Conservation (phyloP, 768 basidiomycete genomes). For the Tephrocybe sp. region DNA sequence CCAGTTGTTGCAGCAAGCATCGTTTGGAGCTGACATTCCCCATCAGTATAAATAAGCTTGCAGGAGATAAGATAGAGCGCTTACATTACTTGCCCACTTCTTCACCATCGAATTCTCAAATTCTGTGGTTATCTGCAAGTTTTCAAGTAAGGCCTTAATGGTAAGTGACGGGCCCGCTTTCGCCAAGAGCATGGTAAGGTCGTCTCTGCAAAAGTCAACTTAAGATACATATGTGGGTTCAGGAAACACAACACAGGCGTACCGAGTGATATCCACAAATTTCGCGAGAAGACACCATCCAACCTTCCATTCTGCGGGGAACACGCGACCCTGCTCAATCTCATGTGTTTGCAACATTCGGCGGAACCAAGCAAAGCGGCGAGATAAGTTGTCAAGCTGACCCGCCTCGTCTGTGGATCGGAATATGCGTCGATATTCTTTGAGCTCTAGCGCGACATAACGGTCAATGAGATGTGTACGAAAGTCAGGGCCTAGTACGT, state of each 20-base stretch:
- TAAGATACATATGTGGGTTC: neutral
- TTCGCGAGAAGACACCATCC: conserved; percentile 77
- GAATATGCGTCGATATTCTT: conserved; percentile 96
- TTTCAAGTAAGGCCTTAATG: conserved; percentile 80
- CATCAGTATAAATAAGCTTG: neutral
- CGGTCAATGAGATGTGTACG: conserved; percentile 81
- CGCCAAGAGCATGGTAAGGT: conserved; percentile 75
- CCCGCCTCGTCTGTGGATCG: conserved; percentile 92
- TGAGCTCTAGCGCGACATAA: conserved; percentile 85
- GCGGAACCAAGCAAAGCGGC: conserved; percentile 95
- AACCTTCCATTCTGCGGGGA: conserved; percentile 85
- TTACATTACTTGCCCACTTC: conserved; percentile 78
- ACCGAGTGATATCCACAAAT: conserved; percentile 93
- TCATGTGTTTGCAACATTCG: conserved; percentile 84
- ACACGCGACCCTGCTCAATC: conserved; percentile 78
- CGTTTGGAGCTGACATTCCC: conserved; percentile 50
- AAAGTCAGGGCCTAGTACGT: conserved; percentile 84
- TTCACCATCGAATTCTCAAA: conserved; percentile 81
- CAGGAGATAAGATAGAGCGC: conserved; percentile 12
- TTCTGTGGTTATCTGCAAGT: conserved; percentile 81
- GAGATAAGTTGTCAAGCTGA: conserved; percentile 89
- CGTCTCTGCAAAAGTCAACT: conserved; percentile 52
- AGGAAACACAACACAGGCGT: conserved; percentile 10
- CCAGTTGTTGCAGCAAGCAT: conserved; percentile 56
- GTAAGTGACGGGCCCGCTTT: conserved; percentile 73